Percentiles rank a stretch among this genome's conserved stretches.
phyloP scores from a whole-genome alignment of 176 grass and related monocot genomes.

The Carex cristatella region DNA sequence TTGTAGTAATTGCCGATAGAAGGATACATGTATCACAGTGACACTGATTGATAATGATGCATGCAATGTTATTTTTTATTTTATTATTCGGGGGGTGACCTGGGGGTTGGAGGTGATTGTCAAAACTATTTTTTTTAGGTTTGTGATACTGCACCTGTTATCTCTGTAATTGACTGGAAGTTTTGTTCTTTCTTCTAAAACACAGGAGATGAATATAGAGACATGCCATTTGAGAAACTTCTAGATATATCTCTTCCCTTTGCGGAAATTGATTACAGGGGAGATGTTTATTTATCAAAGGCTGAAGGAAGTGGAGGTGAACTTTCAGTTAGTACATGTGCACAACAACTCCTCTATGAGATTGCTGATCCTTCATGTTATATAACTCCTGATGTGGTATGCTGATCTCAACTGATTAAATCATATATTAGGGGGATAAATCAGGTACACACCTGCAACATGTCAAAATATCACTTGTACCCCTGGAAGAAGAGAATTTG shows the following conservation, averaged over 20 bases:
- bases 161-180: background rate
- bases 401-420: background rate
- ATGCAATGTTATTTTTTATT: background rate
- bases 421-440: background rate
- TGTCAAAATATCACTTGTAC: background rate
- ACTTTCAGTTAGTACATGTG: constrained; percentile 62
- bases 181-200: constrained; percentile 31
- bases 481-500: background rate
- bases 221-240: constrained; percentile 76
- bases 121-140: background rate
- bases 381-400: constrained; percentile 94
- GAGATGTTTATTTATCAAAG: constrained; percentile 74
- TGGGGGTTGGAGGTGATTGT: background rate
- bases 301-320: constrained; percentile 68
- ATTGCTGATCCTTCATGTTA: constrained; percentile 79
- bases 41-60: background rate
- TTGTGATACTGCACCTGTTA: background rate
- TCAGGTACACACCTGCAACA: background rate
- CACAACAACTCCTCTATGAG: constrained; percentile 91
- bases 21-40: too few species aligned
- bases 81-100: too few species aligned
- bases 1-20: background rate
- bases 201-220: constrained; percentile 68
- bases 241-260: constrained; percentile 84
- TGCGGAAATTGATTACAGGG: constrained; percentile 68